A percentile compares a stretch with the other conserved stretches of the same genome.
Conservation (phyloP, 148 eudicot genomes). For the Euryodendron excelsum region DNA sequence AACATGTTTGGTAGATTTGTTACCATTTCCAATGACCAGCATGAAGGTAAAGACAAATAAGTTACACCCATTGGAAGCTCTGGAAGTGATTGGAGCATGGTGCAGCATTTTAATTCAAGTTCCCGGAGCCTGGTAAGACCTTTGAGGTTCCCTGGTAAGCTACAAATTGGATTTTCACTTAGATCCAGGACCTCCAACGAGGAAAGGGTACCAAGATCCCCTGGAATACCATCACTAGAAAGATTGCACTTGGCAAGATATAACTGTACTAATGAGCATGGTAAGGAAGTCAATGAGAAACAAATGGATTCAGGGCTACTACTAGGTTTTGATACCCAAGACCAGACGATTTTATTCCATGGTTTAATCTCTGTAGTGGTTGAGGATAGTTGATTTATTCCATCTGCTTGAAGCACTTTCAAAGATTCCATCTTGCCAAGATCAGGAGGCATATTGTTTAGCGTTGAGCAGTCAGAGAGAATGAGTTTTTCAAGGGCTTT, state of each 20-base stretch:
- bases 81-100: not conserved
- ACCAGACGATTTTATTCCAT: not conserved
- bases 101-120: not conserved
- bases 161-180: not conserved
- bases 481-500: conserved; percentile 5
- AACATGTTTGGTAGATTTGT: not conserved
- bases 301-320: too few species aligned
- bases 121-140: not conserved
- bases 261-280: not conserved
- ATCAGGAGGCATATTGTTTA: not conserved
- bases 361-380: not conserved
- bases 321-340: not conserved
- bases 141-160: not conserved
- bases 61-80: conserved; percentile 7
- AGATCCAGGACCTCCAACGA: not conserved
- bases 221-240: not conserved
- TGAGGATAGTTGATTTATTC: not conserved
- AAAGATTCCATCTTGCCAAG: not conserved
- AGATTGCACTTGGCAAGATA: not conserved
- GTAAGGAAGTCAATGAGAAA: not conserved
- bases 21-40: not conserved
- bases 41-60: too few species aligned
- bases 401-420: not conserved
- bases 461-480: conserved; percentile 12
- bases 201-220: not conserved